Evolutionary conservation across 768 basidiomycete species (phyloP).

Genomic region (Kwoniella sp.): DNA sequence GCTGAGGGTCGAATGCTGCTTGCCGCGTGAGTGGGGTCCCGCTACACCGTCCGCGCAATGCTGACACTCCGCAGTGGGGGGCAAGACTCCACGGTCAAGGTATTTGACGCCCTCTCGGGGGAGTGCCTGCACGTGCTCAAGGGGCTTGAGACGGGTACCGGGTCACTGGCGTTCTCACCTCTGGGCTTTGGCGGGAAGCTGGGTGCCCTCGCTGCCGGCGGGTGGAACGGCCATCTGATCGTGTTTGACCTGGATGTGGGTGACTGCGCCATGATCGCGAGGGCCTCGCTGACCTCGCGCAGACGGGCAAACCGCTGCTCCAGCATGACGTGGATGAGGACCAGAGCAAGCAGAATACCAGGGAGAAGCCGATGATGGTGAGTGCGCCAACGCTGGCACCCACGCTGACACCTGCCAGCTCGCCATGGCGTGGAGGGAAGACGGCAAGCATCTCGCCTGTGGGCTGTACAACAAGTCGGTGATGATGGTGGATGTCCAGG

Average conservation of each 20-base stretch:
- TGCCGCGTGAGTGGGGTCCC: constrained; percentile 33
- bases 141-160: constrained; percentile 37
- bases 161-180: constrained; percentile 42
- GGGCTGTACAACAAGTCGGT: constrained; percentile 42
- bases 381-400: not conserved
- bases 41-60: not conserved
- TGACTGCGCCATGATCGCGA: not conserved
- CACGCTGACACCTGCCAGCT: constrained; percentile 8
- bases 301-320: constrained; percentile 19
- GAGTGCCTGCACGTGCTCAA: constrained; percentile 33
- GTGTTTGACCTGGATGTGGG: constrained; percentile 46
- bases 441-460: constrained; percentile 43
- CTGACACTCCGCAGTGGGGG: constrained; percentile 24
- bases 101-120: constrained; percentile 38
- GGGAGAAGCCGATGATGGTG: constrained; percentile 33
- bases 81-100: constrained; percentile 43
- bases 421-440: constrained; percentile 39
- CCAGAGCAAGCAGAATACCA: constrained; percentile 8
- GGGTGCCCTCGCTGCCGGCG: constrained; percentile 40
- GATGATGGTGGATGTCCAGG: constrained; percentile 36
- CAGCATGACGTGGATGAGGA: constrained; percentile 26
- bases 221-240: constrained; percentile 38
- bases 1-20: constrained; percentile 30
- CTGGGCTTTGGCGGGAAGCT: constrained; percentile 15
- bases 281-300: not conserved